These are phyloP conservation scores for Microsporum canis DNA, from an alignment of 2,329 filamentous ascomycete species.

Conservation along the genomic window DNA sequence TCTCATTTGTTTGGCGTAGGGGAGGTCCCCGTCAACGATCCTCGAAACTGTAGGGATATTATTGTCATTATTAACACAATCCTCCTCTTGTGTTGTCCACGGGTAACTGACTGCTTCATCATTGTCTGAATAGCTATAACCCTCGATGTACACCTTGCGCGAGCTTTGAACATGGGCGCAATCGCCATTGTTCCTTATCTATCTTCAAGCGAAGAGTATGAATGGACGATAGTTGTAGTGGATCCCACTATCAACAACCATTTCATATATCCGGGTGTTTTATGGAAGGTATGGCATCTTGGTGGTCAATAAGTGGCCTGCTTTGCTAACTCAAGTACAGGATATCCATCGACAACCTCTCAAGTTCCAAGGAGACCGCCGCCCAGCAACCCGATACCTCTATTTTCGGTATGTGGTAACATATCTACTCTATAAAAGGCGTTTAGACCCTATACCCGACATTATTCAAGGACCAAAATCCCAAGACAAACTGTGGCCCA, in stretches of 20 bases:
- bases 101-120: not conserved
- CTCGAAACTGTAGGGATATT: conserved; percentile 2
- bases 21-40: not conserved
- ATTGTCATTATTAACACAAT: not conserved
- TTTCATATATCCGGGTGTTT: not conserved
- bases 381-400: conserved; percentile 6
- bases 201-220: not conserved
- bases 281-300: not conserved
- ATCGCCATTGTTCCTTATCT: conserved; percentile 3
- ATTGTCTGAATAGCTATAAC: not conserved
- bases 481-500: not conserved
- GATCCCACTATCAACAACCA: not conserved
- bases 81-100: not conserved
- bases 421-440: not conserved
- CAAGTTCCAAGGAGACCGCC: conserved; percentile 1
- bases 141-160: not conserved
- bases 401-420: conserved; percentile 7
- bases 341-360: conserved; percentile 3
- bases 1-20: not conserved
- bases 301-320: not conserved
- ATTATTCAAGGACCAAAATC: not conserved
- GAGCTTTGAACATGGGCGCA: not conserved
- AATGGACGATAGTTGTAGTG: conserved; percentile 1
- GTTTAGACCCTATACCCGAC: not conserved
- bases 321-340: not conserved